A percentile compares a stretch with the other conserved stretches of the same genome.
Evolutionary conservation across 192 early-diverging fungal species (phyloP).

Genomic region (Gonapodya sp.): DNA sequence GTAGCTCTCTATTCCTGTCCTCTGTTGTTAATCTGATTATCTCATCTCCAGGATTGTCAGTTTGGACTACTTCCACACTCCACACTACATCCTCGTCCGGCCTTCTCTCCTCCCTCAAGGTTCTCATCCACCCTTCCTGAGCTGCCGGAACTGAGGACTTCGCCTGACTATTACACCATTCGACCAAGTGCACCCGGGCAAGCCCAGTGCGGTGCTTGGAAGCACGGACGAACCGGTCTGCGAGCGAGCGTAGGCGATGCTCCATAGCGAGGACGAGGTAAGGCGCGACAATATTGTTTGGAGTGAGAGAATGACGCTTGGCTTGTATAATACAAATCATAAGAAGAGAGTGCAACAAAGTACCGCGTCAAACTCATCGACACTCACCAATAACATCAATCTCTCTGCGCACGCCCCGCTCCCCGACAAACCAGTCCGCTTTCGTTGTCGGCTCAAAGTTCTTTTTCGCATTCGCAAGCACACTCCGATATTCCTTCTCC

Average conservation of each 20-base stretch:
- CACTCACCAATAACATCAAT: neutral
- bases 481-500: neutral
- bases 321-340: neutral
- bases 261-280: neutral
- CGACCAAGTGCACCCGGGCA: neutral
- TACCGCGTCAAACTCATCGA: no score
- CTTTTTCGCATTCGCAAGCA: neutral
- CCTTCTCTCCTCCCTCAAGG: neutral
- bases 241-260: neutral
- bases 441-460: neutral
- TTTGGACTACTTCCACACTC: neutral
- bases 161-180: neutral
- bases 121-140: neutral
- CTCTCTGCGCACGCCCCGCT: neutral
- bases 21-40: neutral
- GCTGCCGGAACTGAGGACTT: neutral
- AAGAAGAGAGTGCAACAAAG: neutral
- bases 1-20: neutral
- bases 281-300: neutral
- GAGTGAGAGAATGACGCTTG: neutral
- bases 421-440: neutral
- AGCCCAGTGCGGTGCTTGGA: neutral
- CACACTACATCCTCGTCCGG: neutral
- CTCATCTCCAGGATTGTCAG: neutral
- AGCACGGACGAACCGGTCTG: neutral